Conservation (phyloP, 2,329 filamentous ascomycete species). For the Lasiodiplodia theobromae region DNA sequence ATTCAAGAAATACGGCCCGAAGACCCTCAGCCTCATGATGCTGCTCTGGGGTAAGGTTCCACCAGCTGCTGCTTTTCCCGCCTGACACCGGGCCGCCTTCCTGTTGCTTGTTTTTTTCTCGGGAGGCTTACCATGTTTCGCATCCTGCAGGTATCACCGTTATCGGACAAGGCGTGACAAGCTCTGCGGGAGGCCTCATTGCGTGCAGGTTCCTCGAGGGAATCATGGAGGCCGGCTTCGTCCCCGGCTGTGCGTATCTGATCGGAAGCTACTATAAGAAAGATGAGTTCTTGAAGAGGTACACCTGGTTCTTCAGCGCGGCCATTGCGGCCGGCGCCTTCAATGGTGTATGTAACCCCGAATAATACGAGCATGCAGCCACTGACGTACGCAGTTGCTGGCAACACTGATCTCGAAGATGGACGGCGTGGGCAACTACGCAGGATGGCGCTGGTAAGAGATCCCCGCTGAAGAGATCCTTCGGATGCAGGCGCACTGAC, state of each 20-base stretch:
- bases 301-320: constrained; percentile 67
- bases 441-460: constrained; percentile 49
- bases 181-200: constrained; percentile 39
- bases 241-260: constrained; percentile 44
- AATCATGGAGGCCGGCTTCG: constrained; percentile 46
- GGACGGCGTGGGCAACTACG: constrained; percentile 59
- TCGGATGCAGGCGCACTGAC: constrained; percentile 41
- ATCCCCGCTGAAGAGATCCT: constrained; percentile 34
- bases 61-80: not conserved
- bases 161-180: constrained; percentile 38
- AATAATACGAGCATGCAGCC: not conserved
- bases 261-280: constrained; percentile 56
- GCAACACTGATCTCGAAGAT: constrained; percentile 67
- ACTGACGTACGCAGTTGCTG: constrained; percentile 50
- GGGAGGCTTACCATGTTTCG: not conserved
- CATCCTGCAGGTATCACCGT: constrained; percentile 41
- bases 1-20: constrained; percentile 45
- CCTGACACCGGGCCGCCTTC: too few species aligned
- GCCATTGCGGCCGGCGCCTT: constrained; percentile 67
- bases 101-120: not conserved
- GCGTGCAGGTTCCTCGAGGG: constrained; percentile 44
- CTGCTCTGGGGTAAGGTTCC: constrained; percentile 38
- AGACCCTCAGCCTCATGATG: constrained; percentile 45
- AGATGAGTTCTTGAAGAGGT: constrained; percentile 60
- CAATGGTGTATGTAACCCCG: constrained; percentile 50